phyloP scores from a whole-genome alignment of 2,329 filamentous ascomycete species.

The Paracoccidioides lutzii region DNA sequence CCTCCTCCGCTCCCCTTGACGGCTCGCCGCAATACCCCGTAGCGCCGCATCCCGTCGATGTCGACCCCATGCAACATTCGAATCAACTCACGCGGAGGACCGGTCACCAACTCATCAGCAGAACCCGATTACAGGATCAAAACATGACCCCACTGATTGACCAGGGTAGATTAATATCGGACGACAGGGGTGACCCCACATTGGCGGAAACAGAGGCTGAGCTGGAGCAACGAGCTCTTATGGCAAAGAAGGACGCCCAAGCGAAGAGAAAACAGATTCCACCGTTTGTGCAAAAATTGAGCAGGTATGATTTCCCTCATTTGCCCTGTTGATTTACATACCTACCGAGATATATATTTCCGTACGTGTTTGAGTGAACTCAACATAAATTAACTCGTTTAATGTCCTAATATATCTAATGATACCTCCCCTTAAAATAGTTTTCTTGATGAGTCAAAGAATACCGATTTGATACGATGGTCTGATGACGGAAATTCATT shows the following conservation, averaged over 20 bases:
- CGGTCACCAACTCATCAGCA: constrained; percentile 27
- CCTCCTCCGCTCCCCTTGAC: constrained; percentile 16
- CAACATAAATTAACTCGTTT: too few relatives aligned
- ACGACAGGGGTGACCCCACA: constrained; percentile 28
- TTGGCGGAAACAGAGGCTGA: constrained; percentile 57
- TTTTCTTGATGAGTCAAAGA: constrained; percentile 84
- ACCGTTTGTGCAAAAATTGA: constrained; percentile 93
- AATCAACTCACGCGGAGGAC: constrained; percentile 32
- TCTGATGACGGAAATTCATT: constrained; percentile 94
- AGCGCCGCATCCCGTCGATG: constrained; percentile 28
- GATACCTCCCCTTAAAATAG: constrained; percentile 37
- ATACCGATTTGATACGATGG: constrained; percentile 92
- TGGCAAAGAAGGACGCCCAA: constrained; percentile 77
- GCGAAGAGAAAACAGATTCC: constrained; percentile 90
- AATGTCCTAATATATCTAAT: constrained; percentile 1
- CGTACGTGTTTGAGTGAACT: too few relatives aligned
- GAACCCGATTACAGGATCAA: constrained; percentile 27
- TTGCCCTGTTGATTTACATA: background rate
- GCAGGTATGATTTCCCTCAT: constrained; percentile 53
- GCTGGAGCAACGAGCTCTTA: constrained; percentile 63
- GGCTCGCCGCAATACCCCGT: constrained; percentile 12
- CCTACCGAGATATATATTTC: background rate
- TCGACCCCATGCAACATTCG: constrained; percentile 36
- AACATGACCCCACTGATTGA: constrained; percentile 19
- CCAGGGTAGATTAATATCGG: constrained; percentile 14